Evolutionary conservation across 2,329 filamentous ascomycete genomes (phyloP).

Genomic region (Arthrobotrys sphaeroides): DNA sequence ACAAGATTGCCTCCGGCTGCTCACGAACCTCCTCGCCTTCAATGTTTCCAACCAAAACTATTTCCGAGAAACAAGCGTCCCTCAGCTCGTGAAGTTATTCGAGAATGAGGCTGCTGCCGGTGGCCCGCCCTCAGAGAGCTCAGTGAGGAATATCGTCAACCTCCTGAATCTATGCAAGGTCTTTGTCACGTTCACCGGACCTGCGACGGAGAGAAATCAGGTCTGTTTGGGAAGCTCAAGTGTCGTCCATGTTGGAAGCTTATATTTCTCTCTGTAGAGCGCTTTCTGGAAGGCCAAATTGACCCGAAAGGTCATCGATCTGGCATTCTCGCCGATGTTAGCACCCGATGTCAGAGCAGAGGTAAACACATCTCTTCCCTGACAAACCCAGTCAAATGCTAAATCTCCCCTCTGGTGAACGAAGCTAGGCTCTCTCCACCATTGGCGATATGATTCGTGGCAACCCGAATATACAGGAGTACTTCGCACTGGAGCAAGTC

Average conservation of each 20-base stretch:
- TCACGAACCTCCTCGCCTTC: constrained; percentile 86
- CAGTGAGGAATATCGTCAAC: constrained; percentile 91
- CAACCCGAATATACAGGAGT: constrained; percentile 82
- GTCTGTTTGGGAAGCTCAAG: constrained; percentile 1
- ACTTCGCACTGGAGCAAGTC: constrained; percentile 87
- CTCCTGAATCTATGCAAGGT: constrained; percentile 85
- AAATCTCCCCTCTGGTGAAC: constrained; percentile 25
- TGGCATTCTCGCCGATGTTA: constrained; percentile 82
- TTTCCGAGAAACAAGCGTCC: constrained; percentile 87
- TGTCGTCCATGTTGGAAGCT: neutral
- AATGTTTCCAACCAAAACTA: constrained; percentile 93
- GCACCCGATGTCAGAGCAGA: constrained; percentile 79
- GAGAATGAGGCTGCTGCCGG: constrained; percentile 59
- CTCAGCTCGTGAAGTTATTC: constrained; percentile 75
- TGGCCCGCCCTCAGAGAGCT: constrained; percentile 67
- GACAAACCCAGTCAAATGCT: constrained; percentile 31
- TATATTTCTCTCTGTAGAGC: constrained; percentile 58
- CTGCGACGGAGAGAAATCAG: constrained; percentile 84
- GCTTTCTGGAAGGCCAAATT: constrained; percentile 86
- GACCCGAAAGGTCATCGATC: constrained; percentile 78
- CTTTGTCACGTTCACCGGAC: constrained; percentile 82
- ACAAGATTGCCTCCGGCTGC: constrained; percentile 89
- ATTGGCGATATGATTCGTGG: constrained; percentile 88
- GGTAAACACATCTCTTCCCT: constrained; percentile 63
- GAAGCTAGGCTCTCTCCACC: constrained; percentile 75